phyloP scores from a whole-genome alignment of 1,284 basidiomycete species.

The Ceratobasidium theobromae region DNA sequence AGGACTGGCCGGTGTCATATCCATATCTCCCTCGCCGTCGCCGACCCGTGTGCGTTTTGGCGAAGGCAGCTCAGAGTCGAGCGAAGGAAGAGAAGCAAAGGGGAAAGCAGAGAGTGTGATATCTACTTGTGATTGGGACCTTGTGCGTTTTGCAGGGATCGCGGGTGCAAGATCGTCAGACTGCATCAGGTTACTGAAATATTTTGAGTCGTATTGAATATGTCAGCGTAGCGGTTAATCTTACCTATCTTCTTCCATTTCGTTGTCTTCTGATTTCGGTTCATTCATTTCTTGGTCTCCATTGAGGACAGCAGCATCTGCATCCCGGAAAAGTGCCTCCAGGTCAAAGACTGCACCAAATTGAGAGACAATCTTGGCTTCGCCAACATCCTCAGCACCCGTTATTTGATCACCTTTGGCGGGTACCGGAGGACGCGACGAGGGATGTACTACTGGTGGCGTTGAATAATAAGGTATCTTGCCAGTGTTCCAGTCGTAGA shows the following conservation, averaged over 20 bases:
- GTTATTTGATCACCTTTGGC: conserved; percentile 44
- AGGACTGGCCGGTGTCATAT: background rate
- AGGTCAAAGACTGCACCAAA: conserved; percentile 74
- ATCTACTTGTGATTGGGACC: background rate
- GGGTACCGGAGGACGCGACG: conserved; percentile 57
- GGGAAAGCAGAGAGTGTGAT: conserved; percentile 15
- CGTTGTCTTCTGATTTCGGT: conserved; percentile 37
- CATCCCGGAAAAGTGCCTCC: conserved; percentile 70
- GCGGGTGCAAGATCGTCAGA: conserved; percentile 49
- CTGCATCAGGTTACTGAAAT: conserved; percentile 45
- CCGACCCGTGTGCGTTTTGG: conserved; percentile 17
- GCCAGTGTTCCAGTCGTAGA: conserved; percentile 95
- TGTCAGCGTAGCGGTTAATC: background rate
- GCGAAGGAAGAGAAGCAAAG: conserved; percentile 7
- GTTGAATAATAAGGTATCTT: conserved; percentile 88
- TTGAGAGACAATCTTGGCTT: conserved; percentile 65
- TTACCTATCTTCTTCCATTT: conserved; percentile 28
- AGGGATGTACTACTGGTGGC: conserved; percentile 77
- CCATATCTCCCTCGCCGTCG: conserved; percentile 11
- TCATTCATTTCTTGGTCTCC: conserved; percentile 45
- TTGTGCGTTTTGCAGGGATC: conserved; percentile 46
- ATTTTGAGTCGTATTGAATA: conserved; percentile 30
- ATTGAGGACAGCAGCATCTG: conserved; percentile 69
- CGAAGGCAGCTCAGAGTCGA: background rate
- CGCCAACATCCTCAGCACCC: conserved; percentile 71